Evolutionary conservation across 169 alveolate genomes (phyloP), one percentile per base, ranked within the genome.

Genomic region (Condylostoma magnum): DNA sequence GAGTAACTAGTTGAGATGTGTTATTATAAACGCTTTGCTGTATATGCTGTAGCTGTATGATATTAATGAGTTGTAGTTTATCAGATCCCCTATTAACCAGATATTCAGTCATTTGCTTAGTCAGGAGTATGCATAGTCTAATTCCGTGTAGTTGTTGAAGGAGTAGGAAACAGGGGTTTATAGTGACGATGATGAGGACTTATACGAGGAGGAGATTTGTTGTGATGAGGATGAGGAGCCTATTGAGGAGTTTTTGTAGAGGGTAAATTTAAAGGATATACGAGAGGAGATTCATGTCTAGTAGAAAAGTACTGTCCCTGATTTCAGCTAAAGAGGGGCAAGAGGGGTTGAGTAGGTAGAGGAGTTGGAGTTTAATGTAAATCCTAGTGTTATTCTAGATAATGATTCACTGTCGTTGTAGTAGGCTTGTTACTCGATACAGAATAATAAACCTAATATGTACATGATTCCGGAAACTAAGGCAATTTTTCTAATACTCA

Each of bases 281-380:
- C 36, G 43, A 60, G 71, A 60, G 43, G 71, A 60, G 43, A 55
- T 55, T 1, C 41, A 60, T n/a, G 71, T 60, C 27, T 20, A n/a
- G 33, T 55, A 52, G 8, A 37, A 38, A 20, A 41, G 27, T 15
- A 60, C 71, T 15, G 71, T 60, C 27, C 57, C 71, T 8, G 71
- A 55, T 1, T 10, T 28, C 33, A 60, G 71, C 33, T 55, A 52
- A n/a, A 15, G 71, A 2, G 71, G 71, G 4, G 71, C 28, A 10
- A 43, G 15, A n/a, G 18, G 51, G 25, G 18, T 43, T n/a, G 18
- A 43, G 15, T 43, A 43, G 2, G 51, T n/a, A 43, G 18, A 43
- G 15, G 15, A n/a, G 58, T 6, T 6, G 58, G 10, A 50, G 58
- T 50, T 41, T 41, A 10, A 41, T 41, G 12, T 41, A 41, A 10